Base-by-base conservation (phyloP, 371 early-diverging fungal genomes). In the Mortierella sp. region DNA sequence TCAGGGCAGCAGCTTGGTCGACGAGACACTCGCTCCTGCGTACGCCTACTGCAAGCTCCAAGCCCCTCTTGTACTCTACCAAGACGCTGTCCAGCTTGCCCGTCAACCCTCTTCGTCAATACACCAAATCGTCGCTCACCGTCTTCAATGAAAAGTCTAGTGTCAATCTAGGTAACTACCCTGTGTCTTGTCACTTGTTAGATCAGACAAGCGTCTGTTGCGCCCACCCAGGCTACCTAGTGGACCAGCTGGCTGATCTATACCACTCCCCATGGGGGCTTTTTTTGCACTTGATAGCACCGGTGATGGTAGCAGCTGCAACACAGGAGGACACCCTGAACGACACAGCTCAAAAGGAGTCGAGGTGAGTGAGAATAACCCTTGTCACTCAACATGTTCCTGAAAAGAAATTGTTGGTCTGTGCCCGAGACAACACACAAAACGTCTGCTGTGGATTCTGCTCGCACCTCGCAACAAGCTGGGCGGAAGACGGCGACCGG, bases 91-190 rank as follows among this genome's bases (percentile, higher is more conserved):
- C 29, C 22, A 27, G 27, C 4, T 28, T 60, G 7, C 8, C 37
- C 9, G 28, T 40, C 21, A 48, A 44, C 27, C 60, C 48, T 1
- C 58, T 69, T 54, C 69, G 63, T 16, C 63, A 58, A 27, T 73
- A 67, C 57, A 68, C 69, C 13, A 64, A 67, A 5, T 41, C 62
- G 2, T 67, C 76, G 0, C 31, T 55, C 27, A 37, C 55, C 7
- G 65, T 59, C 29, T 54, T 31, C 19, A 72, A 61, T 39, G 74
- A 74, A 55, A 74, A 74, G 55, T 54, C 68, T 17, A 74, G 60
- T 49, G 54, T 74, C 37, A 74, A 74, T 46, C 76, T 68, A 54
- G 76, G 76, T 68, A 73, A 4, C n/a, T 4, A 34, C 34, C 34
- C 10, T 34, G 34, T 34, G 10, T 34, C 34, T 34, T 10, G 34